Evolutionary conservation across 2,329 filamentous ascomycete species (phyloP).

Genomic region (Echinosphaeria canescens): DNA sequence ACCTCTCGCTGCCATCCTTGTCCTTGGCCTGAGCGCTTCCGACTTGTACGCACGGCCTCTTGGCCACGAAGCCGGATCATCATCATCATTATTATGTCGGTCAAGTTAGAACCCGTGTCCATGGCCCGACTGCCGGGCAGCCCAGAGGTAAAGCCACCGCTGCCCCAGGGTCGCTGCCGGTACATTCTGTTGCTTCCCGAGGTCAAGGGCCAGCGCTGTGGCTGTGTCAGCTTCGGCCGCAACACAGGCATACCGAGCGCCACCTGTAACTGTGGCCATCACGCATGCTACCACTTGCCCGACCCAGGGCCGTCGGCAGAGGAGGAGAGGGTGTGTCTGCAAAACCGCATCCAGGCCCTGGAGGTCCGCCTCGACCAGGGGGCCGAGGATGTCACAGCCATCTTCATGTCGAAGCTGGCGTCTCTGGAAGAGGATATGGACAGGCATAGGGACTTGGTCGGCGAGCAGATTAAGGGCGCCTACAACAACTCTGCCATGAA

Average conservation of each 20-base stretch:
- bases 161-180: conserved; percentile 35
- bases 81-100: too few relatives aligned
- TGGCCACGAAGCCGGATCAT: too few relatives aligned
- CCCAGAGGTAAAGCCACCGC: conserved; percentile 17
- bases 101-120: too few relatives aligned
- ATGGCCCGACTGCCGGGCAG: too few relatives aligned
- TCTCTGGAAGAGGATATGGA: conserved; percentile 31
- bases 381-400: conserved; percentile 14
- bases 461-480: conserved; percentile 27
- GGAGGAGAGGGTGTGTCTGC: conserved; percentile 23
- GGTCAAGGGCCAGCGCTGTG: conserved; percentile 33
- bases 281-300: conserved; percentile 33
- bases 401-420: conserved; percentile 20
- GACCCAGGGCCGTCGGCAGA: conserved; percentile 20
- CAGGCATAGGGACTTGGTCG: conserved; percentile 24
- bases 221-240: conserved; percentile 32
- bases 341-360: conserved; percentile 19
- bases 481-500: conserved; percentile 30
- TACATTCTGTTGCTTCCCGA: conserved; percentile 34
- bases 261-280: conserved; percentile 34
- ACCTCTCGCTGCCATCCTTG: too few relatives aligned
- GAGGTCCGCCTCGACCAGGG: conserved; percentile 18
- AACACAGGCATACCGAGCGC: conserved; percentile 30
- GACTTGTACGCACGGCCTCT: too few relatives aligned
- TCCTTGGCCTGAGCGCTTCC: too few relatives aligned